Percentiles rank a stretch among this genome's conserved stretches.
phyloP scores from a whole-genome alignment of 164 flowering plant species.

The Piper longum region DNA sequence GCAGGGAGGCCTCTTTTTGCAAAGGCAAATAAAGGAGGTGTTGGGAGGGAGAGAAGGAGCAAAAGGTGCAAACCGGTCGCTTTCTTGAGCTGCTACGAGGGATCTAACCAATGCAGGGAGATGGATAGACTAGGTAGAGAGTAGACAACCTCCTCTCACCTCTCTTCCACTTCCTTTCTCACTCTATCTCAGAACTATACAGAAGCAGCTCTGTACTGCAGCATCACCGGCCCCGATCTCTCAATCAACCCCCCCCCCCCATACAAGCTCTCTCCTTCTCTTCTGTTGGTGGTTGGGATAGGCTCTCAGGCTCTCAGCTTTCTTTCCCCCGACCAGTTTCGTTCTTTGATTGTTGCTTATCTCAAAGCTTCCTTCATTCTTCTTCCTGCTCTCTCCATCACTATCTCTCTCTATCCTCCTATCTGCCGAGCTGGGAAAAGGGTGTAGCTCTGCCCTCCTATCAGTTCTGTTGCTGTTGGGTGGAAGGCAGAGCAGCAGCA shows the following conservation, averaged over 20 bases:
- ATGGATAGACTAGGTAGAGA: too few relatives aligned
- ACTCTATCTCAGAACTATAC: background rate
- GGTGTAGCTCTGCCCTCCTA: background rate
- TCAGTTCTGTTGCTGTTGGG: background rate
- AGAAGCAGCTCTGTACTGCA: too few relatives aligned
- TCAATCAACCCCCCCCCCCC: too few relatives aligned
- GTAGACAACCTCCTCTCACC: too few relatives aligned
- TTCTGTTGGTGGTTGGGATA: too few relatives aligned
- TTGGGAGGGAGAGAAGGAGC: background rate
- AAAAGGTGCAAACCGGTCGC: slow-evolving; percentile 5
- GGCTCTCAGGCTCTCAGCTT: background rate
- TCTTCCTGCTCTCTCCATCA: too few relatives aligned
- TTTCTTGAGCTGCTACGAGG: background rate
- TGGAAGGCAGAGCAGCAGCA: background rate
- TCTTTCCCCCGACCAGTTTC: too few relatives aligned
- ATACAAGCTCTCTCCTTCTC: background rate
- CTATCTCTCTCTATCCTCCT: too few relatives aligned
- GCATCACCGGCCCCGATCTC: too few relatives aligned
- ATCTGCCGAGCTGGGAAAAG: too few relatives aligned
- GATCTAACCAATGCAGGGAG: background rate
- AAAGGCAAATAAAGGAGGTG: slow-evolving; percentile 3
- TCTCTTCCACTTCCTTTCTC: background rate
- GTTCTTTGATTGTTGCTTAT: background rate
- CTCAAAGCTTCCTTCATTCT: too few relatives aligned
- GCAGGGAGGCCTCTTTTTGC: slow-evolving; percentile 3